Conservation (phyloP, 768 basidiomycete species). For the Sistotremastrum suecicum region DNA sequence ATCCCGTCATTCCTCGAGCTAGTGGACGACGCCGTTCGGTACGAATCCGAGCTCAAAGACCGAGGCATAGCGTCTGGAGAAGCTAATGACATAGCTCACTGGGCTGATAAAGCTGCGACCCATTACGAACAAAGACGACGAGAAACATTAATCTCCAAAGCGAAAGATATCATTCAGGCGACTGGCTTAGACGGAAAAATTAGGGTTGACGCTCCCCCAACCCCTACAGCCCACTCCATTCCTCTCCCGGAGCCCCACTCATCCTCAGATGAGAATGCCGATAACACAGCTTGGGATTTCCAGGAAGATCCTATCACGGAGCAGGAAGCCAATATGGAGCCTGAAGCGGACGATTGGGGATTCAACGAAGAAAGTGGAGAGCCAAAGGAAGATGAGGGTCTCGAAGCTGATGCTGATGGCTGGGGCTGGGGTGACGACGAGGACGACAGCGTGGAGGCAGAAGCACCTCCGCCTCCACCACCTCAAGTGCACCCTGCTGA, state of each 20-base stretch:
- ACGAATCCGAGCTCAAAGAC: slow-evolving; percentile 47
- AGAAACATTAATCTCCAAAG: slow-evolving; percentile 45
- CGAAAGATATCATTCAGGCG: slow-evolving; percentile 38
- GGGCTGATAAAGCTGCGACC: slow-evolving; percentile 50
- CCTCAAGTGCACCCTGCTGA: too few relatives aligned
- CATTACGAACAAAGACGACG: slow-evolving; percentile 76
- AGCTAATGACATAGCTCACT: slow-evolving; percentile 35
- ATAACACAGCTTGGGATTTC: slow-evolving; percentile 31
- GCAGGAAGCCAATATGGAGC: slow-evolving; percentile 11
- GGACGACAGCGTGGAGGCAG: slow-evolving; percentile 12
- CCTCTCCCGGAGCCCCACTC: slow-evolving; percentile 1
- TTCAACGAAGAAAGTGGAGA: slow-evolving; percentile 21
- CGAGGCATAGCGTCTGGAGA: slow-evolving; percentile 6
- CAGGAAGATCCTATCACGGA: slow-evolving; percentile 21
- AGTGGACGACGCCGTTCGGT: slow-evolving; percentile 40
- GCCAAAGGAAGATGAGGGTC: slow-evolving; percentile 2
- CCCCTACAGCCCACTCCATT: neutral
- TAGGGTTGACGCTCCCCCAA: slow-evolving; percentile 15
- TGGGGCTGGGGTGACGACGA: slow-evolving; percentile 30
- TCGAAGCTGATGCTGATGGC: slow-evolving; percentile 8
- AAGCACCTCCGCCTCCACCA: slow-evolving; percentile 16
- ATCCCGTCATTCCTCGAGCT: slow-evolving; percentile 52
- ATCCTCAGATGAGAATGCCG: slow-evolving; percentile 8
- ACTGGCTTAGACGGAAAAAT: neutral
- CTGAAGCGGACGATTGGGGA: slow-evolving; percentile 23